These are phyloP conservation scores for Phyllachora maydis DNA, from an alignment of 2,329 filamentous ascomycete genomes.

Conservation along the genomic window DNA sequence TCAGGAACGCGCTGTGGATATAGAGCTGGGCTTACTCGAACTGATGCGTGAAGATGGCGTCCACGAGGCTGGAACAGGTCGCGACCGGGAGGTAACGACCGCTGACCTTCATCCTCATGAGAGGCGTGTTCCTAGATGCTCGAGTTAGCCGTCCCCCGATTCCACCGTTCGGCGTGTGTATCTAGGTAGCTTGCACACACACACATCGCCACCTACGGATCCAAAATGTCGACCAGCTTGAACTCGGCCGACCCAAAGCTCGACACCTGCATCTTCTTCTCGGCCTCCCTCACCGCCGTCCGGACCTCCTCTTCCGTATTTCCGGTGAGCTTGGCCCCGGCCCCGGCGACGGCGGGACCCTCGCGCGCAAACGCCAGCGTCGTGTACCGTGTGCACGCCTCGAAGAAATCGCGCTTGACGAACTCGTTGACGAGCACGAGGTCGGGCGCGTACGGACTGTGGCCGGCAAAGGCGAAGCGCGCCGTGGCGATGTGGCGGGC, in stretches of 20 bases:
- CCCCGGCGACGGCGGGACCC: not conserved
- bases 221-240: slow-evolving; percentile 8
- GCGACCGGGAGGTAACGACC: slow-evolving; percentile 9
- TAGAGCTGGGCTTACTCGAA: too few relatives aligned
- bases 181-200: not conserved
- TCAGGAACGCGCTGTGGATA: too few relatives aligned
- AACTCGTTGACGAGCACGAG: slow-evolving; percentile 45
- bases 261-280: slow-evolving; percentile 7
- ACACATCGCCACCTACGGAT: slow-evolving; percentile 8
- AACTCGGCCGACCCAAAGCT: slow-evolving; percentile 8
- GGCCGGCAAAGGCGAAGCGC: slow-evolving; percentile 30
- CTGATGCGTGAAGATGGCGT: slow-evolving; percentile 8
- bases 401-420: slow-evolving; percentile 29
- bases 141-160: too few relatives aligned
- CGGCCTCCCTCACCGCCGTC: slow-evolving; percentile 7
- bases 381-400: slow-evolving; percentile 20
- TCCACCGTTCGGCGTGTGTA: not conserved
- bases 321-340: slow-evolving; percentile 4
- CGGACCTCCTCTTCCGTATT: slow-evolving; percentile 6
- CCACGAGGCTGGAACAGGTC: slow-evolving; percentile 9
- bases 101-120: slow-evolving; percentile 8
- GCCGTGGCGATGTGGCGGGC: slow-evolving; percentile 30
- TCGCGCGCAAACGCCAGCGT: slow-evolving; percentile 7
- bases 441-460: slow-evolving; percentile 39
- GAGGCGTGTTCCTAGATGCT: slow-evolving; percentile 6